Conservation (phyloP, 2,329 filamentous ascomycete species). For the Aaosphaeria pasadenensis region DNA sequence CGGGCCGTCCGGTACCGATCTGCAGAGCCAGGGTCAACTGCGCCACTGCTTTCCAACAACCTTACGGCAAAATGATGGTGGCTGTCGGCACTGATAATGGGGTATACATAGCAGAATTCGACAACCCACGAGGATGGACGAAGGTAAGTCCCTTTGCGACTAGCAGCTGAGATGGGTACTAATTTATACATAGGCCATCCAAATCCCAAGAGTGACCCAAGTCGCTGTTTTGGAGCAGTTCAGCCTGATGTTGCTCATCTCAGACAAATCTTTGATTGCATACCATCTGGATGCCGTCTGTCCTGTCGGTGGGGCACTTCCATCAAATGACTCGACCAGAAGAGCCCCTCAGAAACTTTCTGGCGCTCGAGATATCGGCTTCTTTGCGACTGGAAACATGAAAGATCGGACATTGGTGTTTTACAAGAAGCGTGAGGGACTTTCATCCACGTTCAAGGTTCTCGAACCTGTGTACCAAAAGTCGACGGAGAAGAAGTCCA, state of each 20-base stretch:
- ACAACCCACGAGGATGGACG: conserved; percentile 86
- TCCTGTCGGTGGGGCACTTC: conserved; percentile 52
- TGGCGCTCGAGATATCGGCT: conserved; percentile 85
- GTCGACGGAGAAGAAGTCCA: conserved; percentile 76
- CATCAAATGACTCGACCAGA: conserved; percentile 69
- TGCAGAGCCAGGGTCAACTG: conserved; percentile 89
- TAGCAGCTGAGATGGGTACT: conserved; percentile 11
- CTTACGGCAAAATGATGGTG: conserved; percentile 80
- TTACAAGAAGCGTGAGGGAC: conserved; percentile 92
- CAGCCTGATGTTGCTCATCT: conserved; percentile 84
- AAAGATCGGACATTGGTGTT: conserved; percentile 93
- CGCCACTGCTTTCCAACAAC: conserved; percentile 80
- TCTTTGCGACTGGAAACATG: conserved; percentile 95
- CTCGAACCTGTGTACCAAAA: conserved; percentile 95
- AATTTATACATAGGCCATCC: conserved; percentile 62
- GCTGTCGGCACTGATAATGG: conserved; percentile 95
- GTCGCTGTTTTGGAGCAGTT: conserved; percentile 95
- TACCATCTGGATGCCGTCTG: conserved; percentile 88
- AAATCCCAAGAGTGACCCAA: conserved; percentile 76
- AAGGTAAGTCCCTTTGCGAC: conserved; percentile 58
- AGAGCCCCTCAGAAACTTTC: conserved; percentile 89
- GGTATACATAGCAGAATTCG: conserved; percentile 83
- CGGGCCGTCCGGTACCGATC: conserved; percentile 70
- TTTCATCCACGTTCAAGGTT: conserved; percentile 94
- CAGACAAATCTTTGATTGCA: conserved; percentile 86